These are phyloP conservation scores for Santalum album DNA, from an alignment of 164 flowering plant species.

Conservation along the genomic window DNA sequence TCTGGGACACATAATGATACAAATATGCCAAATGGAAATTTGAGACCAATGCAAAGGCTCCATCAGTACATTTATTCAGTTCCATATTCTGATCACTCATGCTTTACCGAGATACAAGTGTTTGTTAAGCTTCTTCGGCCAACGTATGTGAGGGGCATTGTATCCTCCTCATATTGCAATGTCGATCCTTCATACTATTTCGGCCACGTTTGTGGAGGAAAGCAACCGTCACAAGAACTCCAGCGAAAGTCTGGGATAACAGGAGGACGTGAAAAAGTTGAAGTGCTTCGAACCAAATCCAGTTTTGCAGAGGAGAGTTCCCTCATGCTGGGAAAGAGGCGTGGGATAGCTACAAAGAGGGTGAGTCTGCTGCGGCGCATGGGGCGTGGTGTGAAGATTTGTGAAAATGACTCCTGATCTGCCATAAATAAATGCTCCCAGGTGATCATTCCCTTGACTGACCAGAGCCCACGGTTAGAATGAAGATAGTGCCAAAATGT, in stretches of 20 bases:
- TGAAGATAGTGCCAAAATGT: too few relatives aligned
- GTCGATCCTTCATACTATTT: conserved; percentile 59
- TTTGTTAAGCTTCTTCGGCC: conserved; percentile 63
- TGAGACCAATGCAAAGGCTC: conserved; percentile 19
- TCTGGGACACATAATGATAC: conserved; percentile 3
- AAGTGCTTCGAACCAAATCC: conserved; percentile 12
- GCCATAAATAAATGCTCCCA: too few relatives aligned
- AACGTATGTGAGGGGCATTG: conserved; percentile 53
- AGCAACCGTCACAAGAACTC: conserved; percentile 17
- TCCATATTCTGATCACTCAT: conserved; percentile 80
- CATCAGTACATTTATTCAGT: conserved; percentile 50
- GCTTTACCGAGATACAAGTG: conserved; percentile 58
- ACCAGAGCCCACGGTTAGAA: too few relatives aligned
- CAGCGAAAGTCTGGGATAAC: conserved; percentile 15
- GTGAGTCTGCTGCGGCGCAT: conserved; percentile 38
- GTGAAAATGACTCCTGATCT: conserved; percentile 12
- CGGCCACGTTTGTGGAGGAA: conserved; percentile 34
- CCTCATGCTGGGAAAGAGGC: conserved; percentile 11
- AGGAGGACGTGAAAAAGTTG: conserved; percentile 15
- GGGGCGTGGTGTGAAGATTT: conserved; percentile 47
- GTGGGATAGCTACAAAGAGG: conserved; percentile 22
- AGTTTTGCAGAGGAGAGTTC: conserved; percentile 3
- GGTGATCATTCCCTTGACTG: too few relatives aligned
- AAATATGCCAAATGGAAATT: conserved; percentile 10
- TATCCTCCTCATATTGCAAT: conserved; percentile 53